Conservation (phyloP, 148 eudicot species). For the Arbutus unedo region DNA sequence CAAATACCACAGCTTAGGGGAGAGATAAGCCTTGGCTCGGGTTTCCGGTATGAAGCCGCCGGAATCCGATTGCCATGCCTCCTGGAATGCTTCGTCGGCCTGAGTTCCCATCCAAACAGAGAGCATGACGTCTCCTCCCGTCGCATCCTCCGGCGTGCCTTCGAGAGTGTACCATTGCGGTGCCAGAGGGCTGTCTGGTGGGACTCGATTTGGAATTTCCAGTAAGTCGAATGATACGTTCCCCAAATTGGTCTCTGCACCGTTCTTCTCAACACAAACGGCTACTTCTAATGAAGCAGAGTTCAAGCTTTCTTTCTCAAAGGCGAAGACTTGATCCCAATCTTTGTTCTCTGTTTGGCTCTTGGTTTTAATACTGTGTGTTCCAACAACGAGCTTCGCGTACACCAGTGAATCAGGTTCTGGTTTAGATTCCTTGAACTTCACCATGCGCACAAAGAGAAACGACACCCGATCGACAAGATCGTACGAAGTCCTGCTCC, state of each 20-base stretch:
- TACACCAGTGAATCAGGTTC: constrained; percentile 37
- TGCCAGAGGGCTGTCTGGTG: constrained; percentile 90
- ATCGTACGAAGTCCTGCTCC: constrained; percentile 50
- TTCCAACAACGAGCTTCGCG: constrained; percentile 75
- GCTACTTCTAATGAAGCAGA: constrained; percentile 69
- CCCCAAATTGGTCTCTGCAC: constrained; percentile 36
- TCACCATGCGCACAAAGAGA: constrained; percentile 72
- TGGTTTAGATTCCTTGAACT: constrained; percentile 45
- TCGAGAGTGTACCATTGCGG: constrained; percentile 91
- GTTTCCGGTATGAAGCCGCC: constrained; percentile 80
- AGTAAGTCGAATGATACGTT: constrained; percentile 72
- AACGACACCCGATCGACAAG: constrained; percentile 82
- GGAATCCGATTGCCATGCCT: constrained; percentile 94
- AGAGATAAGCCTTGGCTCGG: constrained; percentile 82
- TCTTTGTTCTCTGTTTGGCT: constrained; percentile 39
- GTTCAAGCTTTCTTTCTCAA: constrained; percentile 74
- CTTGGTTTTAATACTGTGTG: constrained; percentile 63
- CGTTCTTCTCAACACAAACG: constrained; percentile 45
- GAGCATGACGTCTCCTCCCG: constrained; percentile 67
- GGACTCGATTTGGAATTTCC: constrained; percentile 85
- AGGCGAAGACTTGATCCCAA: constrained; percentile 89
- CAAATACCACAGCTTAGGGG: constrained; percentile 91
- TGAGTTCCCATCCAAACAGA: constrained; percentile 96
- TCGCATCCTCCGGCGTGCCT: constrained; percentile 29
- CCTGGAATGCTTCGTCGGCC: constrained; percentile 83